Conservation (phyloP, 2,329 filamentous ascomycete species). For the Zymoseptoria passerinii region DNA sequence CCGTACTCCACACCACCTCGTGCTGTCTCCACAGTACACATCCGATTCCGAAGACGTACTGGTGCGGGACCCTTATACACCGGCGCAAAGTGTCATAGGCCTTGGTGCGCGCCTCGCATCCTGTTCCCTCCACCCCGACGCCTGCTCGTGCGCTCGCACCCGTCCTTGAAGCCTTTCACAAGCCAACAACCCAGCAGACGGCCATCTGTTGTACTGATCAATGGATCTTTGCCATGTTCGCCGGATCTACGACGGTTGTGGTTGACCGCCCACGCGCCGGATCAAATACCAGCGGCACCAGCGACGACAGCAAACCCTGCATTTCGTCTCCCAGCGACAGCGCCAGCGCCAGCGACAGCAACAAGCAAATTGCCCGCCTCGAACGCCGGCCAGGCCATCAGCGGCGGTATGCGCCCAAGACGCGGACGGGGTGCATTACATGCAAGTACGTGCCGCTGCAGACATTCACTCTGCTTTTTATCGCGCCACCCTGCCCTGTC, state of each 20-base stretch:
- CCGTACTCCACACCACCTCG: no score
- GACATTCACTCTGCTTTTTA: neutral
- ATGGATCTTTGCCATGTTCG: slow-evolving; percentile 11
- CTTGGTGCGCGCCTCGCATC: neutral
- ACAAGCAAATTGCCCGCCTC: slow-evolving; percentile 11
- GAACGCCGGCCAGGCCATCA: slow-evolving; percentile 17
- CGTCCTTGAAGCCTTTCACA: neutral
- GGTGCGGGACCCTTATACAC: no score
- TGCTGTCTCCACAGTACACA: neutral
- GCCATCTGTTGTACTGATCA: slow-evolving; percentile 1
- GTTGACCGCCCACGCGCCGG: slow-evolving; percentile 10
- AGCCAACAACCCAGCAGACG: neutral
- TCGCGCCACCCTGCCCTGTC: neutral
- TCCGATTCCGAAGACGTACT: neutral
- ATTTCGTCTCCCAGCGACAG: slow-evolving; percentile 7
- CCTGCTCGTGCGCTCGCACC: slow-evolving; percentile 1
- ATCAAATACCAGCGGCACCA: slow-evolving; percentile 2
- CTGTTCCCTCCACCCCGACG: neutral
- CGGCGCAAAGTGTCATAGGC: neutral
- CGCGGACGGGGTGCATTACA: slow-evolving; percentile 18
- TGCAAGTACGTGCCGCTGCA: slow-evolving; percentile 16
- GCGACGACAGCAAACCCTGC: slow-evolving; percentile 5
- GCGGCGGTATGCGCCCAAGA: slow-evolving; percentile 18
- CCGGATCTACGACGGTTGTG: slow-evolving; percentile 7
- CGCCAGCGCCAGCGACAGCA: neutral